Percentiles rank a stretch among this genome's conserved stretches.
These are phyloP conservation scores for Tolypocladium amazonense DNA, from an alignment of 2,329 filamentous ascomycete species.

Conservation along the genomic window DNA sequence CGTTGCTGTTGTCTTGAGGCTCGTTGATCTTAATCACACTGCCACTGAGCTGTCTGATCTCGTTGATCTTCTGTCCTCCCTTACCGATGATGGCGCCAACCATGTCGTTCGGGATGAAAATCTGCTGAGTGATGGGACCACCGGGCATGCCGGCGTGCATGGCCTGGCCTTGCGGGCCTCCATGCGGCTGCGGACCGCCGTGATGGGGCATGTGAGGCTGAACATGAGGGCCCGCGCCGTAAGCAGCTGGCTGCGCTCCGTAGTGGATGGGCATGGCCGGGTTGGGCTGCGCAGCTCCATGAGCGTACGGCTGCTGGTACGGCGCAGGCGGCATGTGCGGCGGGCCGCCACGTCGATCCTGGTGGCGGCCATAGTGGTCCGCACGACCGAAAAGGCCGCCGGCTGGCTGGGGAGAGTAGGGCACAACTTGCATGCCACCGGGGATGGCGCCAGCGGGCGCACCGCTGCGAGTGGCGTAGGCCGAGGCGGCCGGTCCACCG, in stretches of 20 bases:
- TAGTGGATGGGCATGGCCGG: constrained; percentile 68
- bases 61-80: constrained; percentile 97
- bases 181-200: constrained; percentile 41
- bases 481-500: constrained; percentile 90
- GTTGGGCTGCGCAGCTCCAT: constrained; percentile 47
- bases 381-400: constrained; percentile 87
- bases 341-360: constrained; percentile 50
- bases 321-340: constrained; percentile 68
- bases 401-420: constrained; percentile 87
- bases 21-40: constrained; percentile 99
- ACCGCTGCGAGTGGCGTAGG: constrained; percentile 90
- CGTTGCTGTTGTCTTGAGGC: constrained; percentile 97
- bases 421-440: constrained; percentile 98
- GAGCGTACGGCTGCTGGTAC: constrained; percentile 62
- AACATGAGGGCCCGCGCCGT: constrained; percentile 66
- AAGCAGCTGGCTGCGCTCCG: constrained; percentile 62
- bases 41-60: constrained; percentile 91
- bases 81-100: constrained; percentile 98
- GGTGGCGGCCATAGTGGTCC: constrained; percentile 69
- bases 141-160: constrained; percentile 53
- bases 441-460: constrained; percentile 88
- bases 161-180: constrained; percentile 63
- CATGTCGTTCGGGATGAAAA: constrained; percentile 99
- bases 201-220: constrained; percentile 61
- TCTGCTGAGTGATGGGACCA: constrained; percentile 83